Conservation (phyloP, 805 yeast genomes). For the Barnettozyma sp. region DNA sequence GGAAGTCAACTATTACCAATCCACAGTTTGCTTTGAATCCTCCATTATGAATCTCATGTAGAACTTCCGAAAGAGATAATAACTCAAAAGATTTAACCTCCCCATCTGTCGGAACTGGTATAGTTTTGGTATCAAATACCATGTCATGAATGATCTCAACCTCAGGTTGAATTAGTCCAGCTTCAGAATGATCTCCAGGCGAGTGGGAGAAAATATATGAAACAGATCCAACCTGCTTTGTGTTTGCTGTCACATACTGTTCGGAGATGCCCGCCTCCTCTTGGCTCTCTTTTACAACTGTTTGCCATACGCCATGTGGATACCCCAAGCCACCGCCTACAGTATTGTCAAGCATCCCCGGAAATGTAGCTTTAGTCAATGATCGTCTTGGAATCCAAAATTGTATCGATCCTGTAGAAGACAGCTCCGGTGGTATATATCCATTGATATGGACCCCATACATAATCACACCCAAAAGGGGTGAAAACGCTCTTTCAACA, state of each 20-base stretch:
- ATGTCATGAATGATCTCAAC: slow-evolving; percentile 77
- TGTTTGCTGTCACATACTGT: slow-evolving; percentile 39
- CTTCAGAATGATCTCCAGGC: slow-evolving; percentile 31
- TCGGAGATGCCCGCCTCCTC: slow-evolving; percentile 84
- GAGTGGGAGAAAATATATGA: slow-evolving; percentile 52
- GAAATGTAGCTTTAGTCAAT: slow-evolving; percentile 73
- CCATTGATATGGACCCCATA: slow-evolving; percentile 90
- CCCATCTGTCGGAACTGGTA: slow-evolving; percentile 59
- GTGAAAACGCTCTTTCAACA: slow-evolving; percentile 77
- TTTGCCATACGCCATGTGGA: slow-evolving; percentile 69
- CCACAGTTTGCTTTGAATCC: slow-evolving; percentile 92
- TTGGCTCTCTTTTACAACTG: slow-evolving; percentile 74
- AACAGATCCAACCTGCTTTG: slow-evolving; percentile 54
- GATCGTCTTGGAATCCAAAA: slow-evolving; percentile 88
- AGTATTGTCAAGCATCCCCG: slow-evolving; percentile 86
- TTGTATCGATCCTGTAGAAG: slow-evolving; percentile 36
- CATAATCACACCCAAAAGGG: slow-evolving; percentile 77
- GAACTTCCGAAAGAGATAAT: slow-evolving; percentile 53
- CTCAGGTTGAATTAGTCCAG: slow-evolving; percentile 79
- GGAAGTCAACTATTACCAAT: slow-evolving; percentile 69
- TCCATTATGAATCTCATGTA: slow-evolving; percentile 39
- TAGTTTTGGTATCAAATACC: slow-evolving; percentile 34
- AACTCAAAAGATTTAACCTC: slow-evolving; percentile 72
- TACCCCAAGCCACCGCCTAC: slow-evolving; percentile 93
- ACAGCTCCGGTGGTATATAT: slow-evolving; percentile 42